Evolutionary conservation across 495 filamentous ascomycete genomes (phyloP), one percentile per base, ranked within the genome.

Genomic region (Trichoderma reesei): DNA sequence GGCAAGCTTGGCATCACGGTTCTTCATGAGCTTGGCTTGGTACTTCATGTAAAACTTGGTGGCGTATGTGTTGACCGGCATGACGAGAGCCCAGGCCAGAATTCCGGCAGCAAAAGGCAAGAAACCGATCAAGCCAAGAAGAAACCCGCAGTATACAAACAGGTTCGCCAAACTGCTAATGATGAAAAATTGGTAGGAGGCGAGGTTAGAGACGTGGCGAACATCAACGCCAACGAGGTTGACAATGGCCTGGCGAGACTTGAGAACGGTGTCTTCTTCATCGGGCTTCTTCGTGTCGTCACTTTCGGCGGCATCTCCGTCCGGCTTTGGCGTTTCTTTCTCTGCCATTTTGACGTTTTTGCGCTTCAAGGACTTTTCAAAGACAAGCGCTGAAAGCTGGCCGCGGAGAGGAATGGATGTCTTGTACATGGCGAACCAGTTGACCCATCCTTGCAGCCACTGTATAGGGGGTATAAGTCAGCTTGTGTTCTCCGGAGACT

Each of bases 171-270:
- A n/a, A 41, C 78, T 79, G 14, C 78, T 79, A 3, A 84, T 79
- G 64, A 92, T 86, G n/a, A 87, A 69, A 68, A 85, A 85, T 62
- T 85, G 85, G 69, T 81, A 90, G 6, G 80, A 75, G 31, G 80
- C 79, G 67, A 92, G 90, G 46, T 92, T 87, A 0, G 87, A 80
- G 48, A 95, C 80, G 6, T 91, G 83, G 64, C 85, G 85, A 3
- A 84, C 80, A 74, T 96, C 91, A 8, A 96, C 86, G 6, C 88
- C 88, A 31, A 91, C 85, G 42, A 92, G 76, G 68, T 95, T 95
- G 62, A 92, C 85, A 13, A 85, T 89, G 63, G 90, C 62, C 88
- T 88, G 69, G 78, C 81, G 51, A 10, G 63, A 65, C 38, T 65
- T 65, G 3, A 60, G 31, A 16, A 59, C 63, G 13, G 38, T 64